phyloP scores from a whole-genome alignment of 305 asterid species.

The Fraxinus greggii region DNA sequence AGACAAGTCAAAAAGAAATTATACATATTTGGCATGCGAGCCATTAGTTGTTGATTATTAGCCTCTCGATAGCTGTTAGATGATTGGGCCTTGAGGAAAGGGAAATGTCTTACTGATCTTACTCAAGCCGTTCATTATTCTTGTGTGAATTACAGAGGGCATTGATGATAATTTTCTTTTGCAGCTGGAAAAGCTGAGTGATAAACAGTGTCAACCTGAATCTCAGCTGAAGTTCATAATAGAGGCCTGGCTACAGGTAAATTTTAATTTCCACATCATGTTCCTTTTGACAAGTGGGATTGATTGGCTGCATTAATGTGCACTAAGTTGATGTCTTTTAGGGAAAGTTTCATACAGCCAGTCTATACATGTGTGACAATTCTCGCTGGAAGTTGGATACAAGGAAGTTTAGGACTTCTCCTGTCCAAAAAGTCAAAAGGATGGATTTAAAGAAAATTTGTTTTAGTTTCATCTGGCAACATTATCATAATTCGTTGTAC shows the following conservation, averaged over 20 bases:
- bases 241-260: constrained; percentile 97
- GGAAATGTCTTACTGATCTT: not conserved
- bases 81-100: not conserved
- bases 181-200: constrained; percentile 92
- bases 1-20: not conserved
- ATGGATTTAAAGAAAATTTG: not conserved
- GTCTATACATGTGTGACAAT: not conserved
- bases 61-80: not conserved
- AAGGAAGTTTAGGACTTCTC: constrained; percentile 5
- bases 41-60: not conserved
- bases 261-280: constrained; percentile 11
- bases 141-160: not conserved
- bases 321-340: constrained; percentile 8
- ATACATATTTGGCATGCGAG: not conserved
- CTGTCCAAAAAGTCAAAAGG: not conserved
- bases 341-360: not conserved
- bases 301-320: constrained; percentile 13
- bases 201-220: constrained; percentile 80
- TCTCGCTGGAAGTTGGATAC: constrained; percentile 3
- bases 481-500: not conserved
- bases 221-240: constrained; percentile 88
- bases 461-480: not conserved
- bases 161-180: constrained; percentile 29
- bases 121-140: not conserved
- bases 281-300: constrained; percentile 9